phyloP scores from a whole-genome alignment of 108 stramenopile genomes.

The Cyclotella atomus region DNA sequence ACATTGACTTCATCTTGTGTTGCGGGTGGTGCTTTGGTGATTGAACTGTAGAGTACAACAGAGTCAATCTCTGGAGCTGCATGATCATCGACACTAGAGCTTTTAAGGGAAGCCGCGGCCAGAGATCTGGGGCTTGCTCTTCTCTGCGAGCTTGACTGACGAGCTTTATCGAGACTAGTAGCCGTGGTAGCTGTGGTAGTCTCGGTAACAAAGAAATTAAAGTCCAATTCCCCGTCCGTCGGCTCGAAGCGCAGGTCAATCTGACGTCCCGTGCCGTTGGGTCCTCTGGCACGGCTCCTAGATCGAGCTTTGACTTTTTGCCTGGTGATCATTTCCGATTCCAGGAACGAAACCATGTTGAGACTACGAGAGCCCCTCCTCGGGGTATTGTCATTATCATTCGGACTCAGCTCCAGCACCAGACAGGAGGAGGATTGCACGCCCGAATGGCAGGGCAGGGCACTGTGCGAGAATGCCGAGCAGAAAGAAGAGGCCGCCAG shows the following conservation, averaged over 20 bases:
- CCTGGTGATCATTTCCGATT: conserved; percentile 2
- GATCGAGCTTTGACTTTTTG: neutral
- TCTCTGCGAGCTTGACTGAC: neutral
- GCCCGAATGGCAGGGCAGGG: neutral
- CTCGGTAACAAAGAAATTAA: neutral
- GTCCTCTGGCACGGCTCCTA: neutral
- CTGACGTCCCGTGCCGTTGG: neutral
- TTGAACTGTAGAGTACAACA: conserved; percentile 8
- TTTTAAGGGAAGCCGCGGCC: neutral
- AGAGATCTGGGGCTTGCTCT: neutral
- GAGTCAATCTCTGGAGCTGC: neutral
- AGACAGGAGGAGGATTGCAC: neutral
- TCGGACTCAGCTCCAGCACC: neutral
- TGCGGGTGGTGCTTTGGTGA: neutral
- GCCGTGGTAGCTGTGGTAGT: neutral
- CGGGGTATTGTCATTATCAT: neutral
- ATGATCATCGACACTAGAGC: neutral
- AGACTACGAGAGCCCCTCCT: neutral
- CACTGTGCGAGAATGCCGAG: neutral
- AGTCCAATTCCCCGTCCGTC: neutral
- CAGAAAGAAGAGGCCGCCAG: neutral
- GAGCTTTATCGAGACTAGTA: neutral
- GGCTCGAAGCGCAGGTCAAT: neutral
- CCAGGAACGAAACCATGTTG: conserved; percentile 10
- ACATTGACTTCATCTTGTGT: neutral